phyloP scores from a whole-genome alignment of 495 filamentous ascomycete species.

The Immersiella caudata region DNA sequence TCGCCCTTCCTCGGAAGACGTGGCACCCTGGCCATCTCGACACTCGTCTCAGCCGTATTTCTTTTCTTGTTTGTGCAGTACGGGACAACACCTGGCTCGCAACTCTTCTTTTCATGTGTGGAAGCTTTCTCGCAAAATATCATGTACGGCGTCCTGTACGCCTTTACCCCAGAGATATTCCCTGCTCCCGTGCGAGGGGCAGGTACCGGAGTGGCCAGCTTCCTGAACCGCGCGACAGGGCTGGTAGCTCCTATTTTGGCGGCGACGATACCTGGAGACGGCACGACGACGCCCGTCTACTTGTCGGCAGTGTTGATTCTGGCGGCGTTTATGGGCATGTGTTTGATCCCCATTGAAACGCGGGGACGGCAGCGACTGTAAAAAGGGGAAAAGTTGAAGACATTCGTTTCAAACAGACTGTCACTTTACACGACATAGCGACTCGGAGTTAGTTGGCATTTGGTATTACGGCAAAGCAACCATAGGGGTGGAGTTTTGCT shows the following conservation, averaged over 20 bases:
- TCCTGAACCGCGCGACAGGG: conserved; percentile 71
- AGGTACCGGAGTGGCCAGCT: conserved; percentile 74
- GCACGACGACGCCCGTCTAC: conserved; percentile 72
- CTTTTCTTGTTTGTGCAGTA: conserved; percentile 60
- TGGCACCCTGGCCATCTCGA: conserved; percentile 70
- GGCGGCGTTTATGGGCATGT: conserved; percentile 62
- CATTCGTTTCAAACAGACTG: background rate
- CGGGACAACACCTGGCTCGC: conserved; percentile 62
- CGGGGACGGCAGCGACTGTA: conserved; percentile 69
- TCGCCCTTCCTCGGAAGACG: conserved; percentile 69
- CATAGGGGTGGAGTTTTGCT: background rate
- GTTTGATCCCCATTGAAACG: conserved; percentile 74
- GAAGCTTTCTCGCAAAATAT: conserved; percentile 76
- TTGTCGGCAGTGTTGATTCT: conserved; percentile 71
- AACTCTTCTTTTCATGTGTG: conserved; percentile 75
- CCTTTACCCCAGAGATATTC: conserved; percentile 84
- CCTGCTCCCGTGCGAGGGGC: conserved; percentile 77
- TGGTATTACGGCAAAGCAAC: background rate
- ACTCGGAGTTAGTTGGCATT: background rate
- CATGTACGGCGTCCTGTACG: conserved; percentile 87
- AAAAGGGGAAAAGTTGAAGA: too few species aligned
- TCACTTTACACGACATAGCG: background rate
- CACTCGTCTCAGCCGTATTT: conserved; percentile 71
- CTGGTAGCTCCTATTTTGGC: conserved; percentile 78
- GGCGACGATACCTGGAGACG: conserved; percentile 67